Evolutionary conservation across 2,329 filamentous ascomycete genomes (phyloP).

Genomic region (Colletotrichum gloeosporioides): DNA sequence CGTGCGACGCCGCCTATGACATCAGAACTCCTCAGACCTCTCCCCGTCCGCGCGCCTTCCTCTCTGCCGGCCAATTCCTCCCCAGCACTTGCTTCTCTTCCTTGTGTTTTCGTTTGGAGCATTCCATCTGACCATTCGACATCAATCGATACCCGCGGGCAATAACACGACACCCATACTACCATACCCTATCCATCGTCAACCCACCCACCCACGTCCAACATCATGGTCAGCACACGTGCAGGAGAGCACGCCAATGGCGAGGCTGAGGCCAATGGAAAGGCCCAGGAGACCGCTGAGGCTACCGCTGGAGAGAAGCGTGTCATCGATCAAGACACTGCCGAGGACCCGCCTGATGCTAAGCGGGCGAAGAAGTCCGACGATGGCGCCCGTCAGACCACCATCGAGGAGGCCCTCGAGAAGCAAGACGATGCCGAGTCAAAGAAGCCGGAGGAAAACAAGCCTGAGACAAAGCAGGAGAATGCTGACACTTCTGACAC

Average conservation of each 20-base stretch:
- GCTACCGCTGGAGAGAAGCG: slow-evolving; percentile 15
- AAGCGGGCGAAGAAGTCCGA: slow-evolving; percentile 19
- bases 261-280: not conserved
- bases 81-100: not conserved
- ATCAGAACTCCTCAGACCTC: slow-evolving; percentile 5
- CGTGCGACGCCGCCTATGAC: slow-evolving; percentile 15
- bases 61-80: not conserved
- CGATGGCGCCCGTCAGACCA: not conserved
- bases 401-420: slow-evolving; percentile 15
- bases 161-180: not conserved
- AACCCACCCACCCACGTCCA: not conserved
- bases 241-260: not conserved
- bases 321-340: not conserved
- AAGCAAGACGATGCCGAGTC: not conserved
- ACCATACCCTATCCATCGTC: not conserved
- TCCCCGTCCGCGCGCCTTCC: not conserved
- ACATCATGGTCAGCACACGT: slow-evolving; percentile 10
- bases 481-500: not conserved
- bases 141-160: not conserved
- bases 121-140: not conserved
- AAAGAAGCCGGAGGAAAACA: not conserved
- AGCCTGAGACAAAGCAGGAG: not conserved
- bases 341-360: not conserved
- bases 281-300: not conserved
- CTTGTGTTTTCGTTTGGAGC: not conserved